Evolutionary conservation across 164 flowering plant species (phyloP).

Genomic region (Buxus sempervirens): DNA sequence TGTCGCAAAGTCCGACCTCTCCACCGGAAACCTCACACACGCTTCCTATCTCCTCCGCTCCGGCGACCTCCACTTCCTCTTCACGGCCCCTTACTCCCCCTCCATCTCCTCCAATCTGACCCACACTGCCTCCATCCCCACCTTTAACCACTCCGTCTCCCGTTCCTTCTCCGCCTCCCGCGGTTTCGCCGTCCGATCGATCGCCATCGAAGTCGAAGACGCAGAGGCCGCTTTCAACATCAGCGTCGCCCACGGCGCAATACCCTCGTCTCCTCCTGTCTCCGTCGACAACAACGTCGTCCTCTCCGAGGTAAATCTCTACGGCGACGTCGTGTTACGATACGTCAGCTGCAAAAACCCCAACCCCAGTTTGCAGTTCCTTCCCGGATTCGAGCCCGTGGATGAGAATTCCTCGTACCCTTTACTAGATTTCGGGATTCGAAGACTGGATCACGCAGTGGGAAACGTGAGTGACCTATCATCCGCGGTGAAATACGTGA

Average conservation of each 20-base stretch:
- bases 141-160: conserved; percentile 40
- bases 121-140: conserved; percentile 51
- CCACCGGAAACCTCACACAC: conserved; percentile 71
- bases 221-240: conserved; percentile 43
- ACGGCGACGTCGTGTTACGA: conserved; percentile 72
- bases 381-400: conserved; percentile 59
- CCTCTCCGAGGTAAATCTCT: conserved; percentile 50
- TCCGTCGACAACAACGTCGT: conserved; percentile 19
- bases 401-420: conserved; percentile 26
- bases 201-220: conserved; percentile 62
- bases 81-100: conserved; percentile 85
- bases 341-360: conserved; percentile 42
- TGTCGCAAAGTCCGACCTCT: conserved; percentile 68
- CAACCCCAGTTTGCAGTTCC: conserved; percentile 21
- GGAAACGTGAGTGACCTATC: conserved; percentile 71
- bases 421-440: conserved; percentile 55
- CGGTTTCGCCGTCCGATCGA: conserved; percentile 72
- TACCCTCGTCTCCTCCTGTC: conserved; percentile 35
- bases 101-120: conserved; percentile 30
- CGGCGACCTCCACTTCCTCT: conserved; percentile 57
- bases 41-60: conserved; percentile 77
- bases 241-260: conserved; percentile 55
- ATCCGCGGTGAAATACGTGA: conserved; percentile 55
- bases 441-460: conserved; percentile 78
- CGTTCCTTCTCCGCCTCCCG: conserved; percentile 50